phyloP scores from a whole-genome alignment of 371 early-diverging fungal genomes.

The Apophysomyces variabilis region DNA sequence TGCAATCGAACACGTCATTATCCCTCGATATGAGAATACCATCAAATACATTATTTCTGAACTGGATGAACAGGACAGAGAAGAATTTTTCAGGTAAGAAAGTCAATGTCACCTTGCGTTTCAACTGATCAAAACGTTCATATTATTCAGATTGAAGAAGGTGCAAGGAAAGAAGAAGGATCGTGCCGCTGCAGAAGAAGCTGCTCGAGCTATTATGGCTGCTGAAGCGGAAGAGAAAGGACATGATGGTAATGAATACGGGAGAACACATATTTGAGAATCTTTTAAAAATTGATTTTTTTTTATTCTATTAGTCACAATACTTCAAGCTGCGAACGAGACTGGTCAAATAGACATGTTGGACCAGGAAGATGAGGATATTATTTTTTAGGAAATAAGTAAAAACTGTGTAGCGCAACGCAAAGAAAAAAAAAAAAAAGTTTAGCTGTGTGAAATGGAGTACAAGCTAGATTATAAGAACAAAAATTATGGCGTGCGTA shows the following conservation, averaged over 20 bases:
- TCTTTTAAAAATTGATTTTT: not conserved
- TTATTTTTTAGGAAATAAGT: conserved; percentile 50
- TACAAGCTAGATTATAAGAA: conserved; percentile 5
- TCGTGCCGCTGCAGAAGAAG: conserved; percentile 62
- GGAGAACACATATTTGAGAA: not conserved
- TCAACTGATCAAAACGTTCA: not conserved
- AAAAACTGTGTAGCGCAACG: not conserved
- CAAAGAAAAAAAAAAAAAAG: not conserved
- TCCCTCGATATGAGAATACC: conserved; percentile 98
- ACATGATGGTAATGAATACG: conserved; percentile 9
- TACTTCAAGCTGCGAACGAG: conserved; percentile 36
- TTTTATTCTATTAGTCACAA: conserved; percentile 11
- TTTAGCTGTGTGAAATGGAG: conserved; percentile 3
- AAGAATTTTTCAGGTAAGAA: conserved; percentile 94
- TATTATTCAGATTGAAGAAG: conserved; percentile 81
- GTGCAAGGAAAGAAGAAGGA: conserved; percentile 97
- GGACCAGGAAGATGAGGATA: conserved; percentile 57
- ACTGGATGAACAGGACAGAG: conserved; percentile 99
- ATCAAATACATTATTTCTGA: conserved; percentile 95
- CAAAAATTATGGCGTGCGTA: not conserved
- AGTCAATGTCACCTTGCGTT: too few relatives aligned
- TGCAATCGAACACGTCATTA: conserved; percentile 98
- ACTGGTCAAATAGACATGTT: conserved; percentile 41
- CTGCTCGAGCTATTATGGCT: conserved; percentile 23
- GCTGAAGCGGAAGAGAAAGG: conserved; percentile 22